Conservation (phyloP, 441 rosid species). For the Corymbia calophylla region DNA sequence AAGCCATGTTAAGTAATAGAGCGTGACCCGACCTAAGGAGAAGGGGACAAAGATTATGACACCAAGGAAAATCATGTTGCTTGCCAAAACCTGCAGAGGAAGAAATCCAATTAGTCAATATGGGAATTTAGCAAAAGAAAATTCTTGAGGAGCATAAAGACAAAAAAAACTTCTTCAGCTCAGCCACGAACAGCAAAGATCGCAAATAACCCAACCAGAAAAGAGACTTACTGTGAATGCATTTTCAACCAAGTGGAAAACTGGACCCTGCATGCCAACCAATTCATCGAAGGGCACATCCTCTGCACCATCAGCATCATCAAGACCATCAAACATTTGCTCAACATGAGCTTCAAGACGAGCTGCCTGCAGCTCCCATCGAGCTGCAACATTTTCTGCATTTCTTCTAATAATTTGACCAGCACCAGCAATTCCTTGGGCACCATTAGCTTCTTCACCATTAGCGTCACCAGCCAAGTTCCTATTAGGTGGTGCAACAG, state of each 20-base stretch:
- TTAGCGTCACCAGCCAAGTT: conserved; percentile 74
- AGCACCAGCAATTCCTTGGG: conserved; percentile 70
- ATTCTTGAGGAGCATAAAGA: not conserved
- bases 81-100: conserved; percentile 78
- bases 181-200: not conserved
- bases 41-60: conserved; percentile 90
- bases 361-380: conserved; percentile 99
- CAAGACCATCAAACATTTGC: conserved; percentile 98
- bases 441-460: conserved; percentile 79
- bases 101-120: not conserved
- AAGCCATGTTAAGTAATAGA: conserved; percentile 68
- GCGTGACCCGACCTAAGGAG: conserved; percentile 73
- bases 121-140: not conserved
- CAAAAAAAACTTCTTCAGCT: not conserved
- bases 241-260: conserved; percentile 98
- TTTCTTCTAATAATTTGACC: conserved; percentile 75
- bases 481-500: conserved; percentile 65
- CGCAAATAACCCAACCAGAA: not conserved
- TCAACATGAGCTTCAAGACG: conserved; percentile 98
- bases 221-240: conserved; percentile 83
- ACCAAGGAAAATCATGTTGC: conserved; percentile 99
- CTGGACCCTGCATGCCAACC: conserved; percentile 99
- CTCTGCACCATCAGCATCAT: conserved; percentile 99
- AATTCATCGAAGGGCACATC: conserved; percentile 99
- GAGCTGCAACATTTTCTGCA: conserved; percentile 96